These are phyloP conservation scores for Basidiobolus meristosporus DNA, from an alignment of 371 early-diverging fungal species.

Conservation along the genomic window DNA sequence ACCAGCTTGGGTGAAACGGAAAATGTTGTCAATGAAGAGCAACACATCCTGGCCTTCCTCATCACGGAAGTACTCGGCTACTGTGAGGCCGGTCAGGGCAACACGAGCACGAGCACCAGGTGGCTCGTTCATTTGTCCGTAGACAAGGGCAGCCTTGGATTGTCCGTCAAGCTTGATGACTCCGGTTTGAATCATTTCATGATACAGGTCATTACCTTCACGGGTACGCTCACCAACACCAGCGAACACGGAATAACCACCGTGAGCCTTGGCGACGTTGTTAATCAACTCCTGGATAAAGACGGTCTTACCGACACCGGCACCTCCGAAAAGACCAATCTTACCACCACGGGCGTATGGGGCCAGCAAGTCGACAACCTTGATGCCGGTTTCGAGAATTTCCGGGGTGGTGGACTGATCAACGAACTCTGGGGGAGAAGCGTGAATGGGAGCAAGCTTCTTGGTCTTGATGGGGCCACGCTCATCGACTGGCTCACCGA, in stretches of 20 bases:
- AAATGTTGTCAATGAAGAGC: constrained; percentile 98
- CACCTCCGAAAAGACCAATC: constrained; percentile 97
- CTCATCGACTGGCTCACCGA: constrained; percentile 96
- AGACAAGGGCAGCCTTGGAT: constrained; percentile 91
- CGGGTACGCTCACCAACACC: constrained; percentile 97
- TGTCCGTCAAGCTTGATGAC: constrained; percentile 89
- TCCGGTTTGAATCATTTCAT: constrained; percentile 90
- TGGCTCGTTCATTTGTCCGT: constrained; percentile 99
- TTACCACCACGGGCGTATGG: constrained; percentile 96
- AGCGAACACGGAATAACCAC: constrained; percentile 95
- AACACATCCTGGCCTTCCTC: constrained; percentile 97
- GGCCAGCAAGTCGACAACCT: constrained; percentile 95
- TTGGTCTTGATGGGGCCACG: constrained; percentile 91
- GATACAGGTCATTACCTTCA: constrained; percentile 97
- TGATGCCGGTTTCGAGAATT: constrained; percentile 95
- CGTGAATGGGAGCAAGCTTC: constrained; percentile 76
- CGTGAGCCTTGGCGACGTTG: constrained; percentile 96
- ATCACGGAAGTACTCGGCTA: constrained; percentile 99
- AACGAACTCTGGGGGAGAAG: constrained; percentile 84
- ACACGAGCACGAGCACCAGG: constrained; percentile 99
- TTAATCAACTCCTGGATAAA: constrained; percentile 95
- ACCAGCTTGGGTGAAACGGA: constrained; percentile 91
- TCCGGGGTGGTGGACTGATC: constrained; percentile 94
- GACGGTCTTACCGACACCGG: constrained; percentile 98
- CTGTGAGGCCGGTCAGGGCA: constrained; percentile 91